These are phyloP conservation scores for Rhizopus delemar DNA, from an alignment of 371 early-diverging fungal species.

Conservation along the genomic window DNA sequence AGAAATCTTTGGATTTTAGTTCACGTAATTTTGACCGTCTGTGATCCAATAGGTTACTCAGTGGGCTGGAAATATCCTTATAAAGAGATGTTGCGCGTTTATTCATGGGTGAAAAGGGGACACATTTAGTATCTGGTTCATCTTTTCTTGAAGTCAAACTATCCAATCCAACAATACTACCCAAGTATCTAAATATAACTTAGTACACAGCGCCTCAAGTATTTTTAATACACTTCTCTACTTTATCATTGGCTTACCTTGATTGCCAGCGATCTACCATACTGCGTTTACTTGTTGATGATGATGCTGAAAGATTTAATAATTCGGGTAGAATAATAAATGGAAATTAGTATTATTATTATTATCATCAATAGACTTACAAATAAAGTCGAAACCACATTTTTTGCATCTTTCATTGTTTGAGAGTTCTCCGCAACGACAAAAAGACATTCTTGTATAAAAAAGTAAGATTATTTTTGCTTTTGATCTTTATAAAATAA, in stretches of 20 bases:
- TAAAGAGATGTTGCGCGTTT: slow-evolving; percentile 4
- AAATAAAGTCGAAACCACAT: slow-evolving; percentile 28
- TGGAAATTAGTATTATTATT: too few species aligned
- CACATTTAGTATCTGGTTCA: background rate
- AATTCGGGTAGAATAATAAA: background rate
- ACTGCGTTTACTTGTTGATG: background rate
- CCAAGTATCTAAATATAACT: slow-evolving; percentile 3
- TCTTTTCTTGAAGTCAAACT: slow-evolving; percentile 4
- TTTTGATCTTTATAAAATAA: too few species aligned
- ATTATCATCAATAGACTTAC: slow-evolving; percentile 13
- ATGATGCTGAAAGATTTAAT: background rate
- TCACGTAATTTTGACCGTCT: slow-evolving; percentile 7
- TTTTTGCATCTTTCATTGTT: slow-evolving; percentile 30
- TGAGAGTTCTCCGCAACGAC: slow-evolving; percentile 45
- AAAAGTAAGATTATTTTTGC: too few species aligned
- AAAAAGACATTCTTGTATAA: slow-evolving; percentile 35
- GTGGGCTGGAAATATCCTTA: background rate
- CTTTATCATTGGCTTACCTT: background rate
- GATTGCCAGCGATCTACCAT: slow-evolving; percentile 11
- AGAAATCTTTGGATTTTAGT: slow-evolving; percentile 1
- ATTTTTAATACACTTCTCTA: background rate
- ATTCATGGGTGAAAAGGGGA: background rate
- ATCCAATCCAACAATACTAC: slow-evolving; percentile 9
- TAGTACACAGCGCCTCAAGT: background rate
- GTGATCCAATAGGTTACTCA: slow-evolving; percentile 16